phyloP scores from a whole-genome alignment of 2,329 filamentous ascomycete species.

The Colletotrichum falcatum region DNA sequence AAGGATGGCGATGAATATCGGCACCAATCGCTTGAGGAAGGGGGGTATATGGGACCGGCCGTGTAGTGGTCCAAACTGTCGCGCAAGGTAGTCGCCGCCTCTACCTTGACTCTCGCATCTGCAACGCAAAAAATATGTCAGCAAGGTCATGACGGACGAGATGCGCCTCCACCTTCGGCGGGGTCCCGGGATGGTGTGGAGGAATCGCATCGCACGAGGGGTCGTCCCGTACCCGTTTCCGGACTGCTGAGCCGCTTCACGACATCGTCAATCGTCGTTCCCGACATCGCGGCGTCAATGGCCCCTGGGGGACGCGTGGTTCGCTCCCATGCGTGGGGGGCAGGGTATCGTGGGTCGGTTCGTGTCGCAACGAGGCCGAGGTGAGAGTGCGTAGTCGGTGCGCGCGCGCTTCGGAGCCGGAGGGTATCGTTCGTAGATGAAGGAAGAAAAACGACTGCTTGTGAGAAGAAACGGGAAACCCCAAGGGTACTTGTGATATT shows the following conservation, averaged over 20 bases:
- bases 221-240: slow-evolving; percentile 63
- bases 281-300: slow-evolving; percentile 70
- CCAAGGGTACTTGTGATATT: slow-evolving; percentile 3
- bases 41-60: slow-evolving; percentile 79
- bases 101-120: slow-evolving; percentile 87
- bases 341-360: slow-evolving; percentile 41
- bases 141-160: slow-evolving; percentile 1
- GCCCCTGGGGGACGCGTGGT: slow-evolving; percentile 52
- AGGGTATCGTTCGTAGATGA: slow-evolving; percentile 28
- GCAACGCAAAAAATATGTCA: slow-evolving; percentile 40
- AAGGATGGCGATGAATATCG: slow-evolving; percentile 87
- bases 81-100: slow-evolving; percentile 86
- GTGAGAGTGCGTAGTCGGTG: slow-evolving; percentile 15
- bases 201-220: slow-evolving; percentile 15
- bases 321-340: slow-evolving; percentile 52
- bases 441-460: slow-evolving; percentile 19
- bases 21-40: slow-evolving; percentile 90
- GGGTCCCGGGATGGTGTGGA: not conserved
- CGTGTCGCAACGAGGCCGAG: slow-evolving; percentile 34
- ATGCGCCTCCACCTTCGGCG: slow-evolving; percentile 26
- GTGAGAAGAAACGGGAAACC: not conserved
- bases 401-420: slow-evolving; percentile 28
- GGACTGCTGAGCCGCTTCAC: slow-evolving; percentile 68
- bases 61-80: slow-evolving; percentile 94
- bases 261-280: slow-evolving; percentile 71